Percentiles rank a stretch among this genome's conserved stretches.
Evolutionary conservation across 441 rosid species (phyloP).

Genomic region (Erodium trifolium): DNA sequence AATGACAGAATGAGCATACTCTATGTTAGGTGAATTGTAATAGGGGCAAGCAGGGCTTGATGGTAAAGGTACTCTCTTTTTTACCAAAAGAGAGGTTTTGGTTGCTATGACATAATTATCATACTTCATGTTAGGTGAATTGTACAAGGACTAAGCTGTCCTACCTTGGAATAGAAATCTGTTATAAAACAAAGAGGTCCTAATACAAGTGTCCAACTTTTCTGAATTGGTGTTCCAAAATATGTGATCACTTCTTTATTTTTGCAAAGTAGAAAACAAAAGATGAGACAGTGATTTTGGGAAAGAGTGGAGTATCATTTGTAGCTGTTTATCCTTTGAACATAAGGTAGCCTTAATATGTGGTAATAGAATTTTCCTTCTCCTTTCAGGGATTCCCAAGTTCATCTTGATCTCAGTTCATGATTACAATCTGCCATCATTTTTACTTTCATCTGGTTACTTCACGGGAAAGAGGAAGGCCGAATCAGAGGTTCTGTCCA

Average conservation of each 20-base stretch:
- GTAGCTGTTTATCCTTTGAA: neutral
- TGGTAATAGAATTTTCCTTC: conserved; percentile 8
- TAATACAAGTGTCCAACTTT: neutral
- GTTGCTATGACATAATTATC: too few species aligned
- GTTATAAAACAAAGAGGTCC: neutral
- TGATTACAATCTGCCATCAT: conserved; percentile 81
- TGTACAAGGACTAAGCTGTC: neutral
- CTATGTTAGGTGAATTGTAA: neutral
- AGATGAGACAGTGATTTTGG: too few species aligned
- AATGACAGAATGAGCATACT: neutral
- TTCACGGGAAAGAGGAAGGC: conserved; percentile 85
- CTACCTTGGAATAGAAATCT: neutral
- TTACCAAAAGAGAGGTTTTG: too few species aligned
- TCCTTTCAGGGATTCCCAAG: conserved; percentile 61
- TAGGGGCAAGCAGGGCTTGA: neutral
- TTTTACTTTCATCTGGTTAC: conserved; percentile 64
- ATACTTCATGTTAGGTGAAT: too few species aligned
- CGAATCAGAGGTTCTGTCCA: conserved; percentile 77
- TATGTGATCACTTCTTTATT: neutral
- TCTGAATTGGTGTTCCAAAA: neutral
- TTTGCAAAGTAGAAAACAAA: too few species aligned
- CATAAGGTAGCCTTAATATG: neutral
- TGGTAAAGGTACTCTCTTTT: too few species aligned
- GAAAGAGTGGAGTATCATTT: neutral
- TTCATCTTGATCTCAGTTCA: conserved; percentile 76